Evolutionary conservation across 768 basidiomycete species (phyloP).

Genomic region (Strobilomyces confusus): DNA sequence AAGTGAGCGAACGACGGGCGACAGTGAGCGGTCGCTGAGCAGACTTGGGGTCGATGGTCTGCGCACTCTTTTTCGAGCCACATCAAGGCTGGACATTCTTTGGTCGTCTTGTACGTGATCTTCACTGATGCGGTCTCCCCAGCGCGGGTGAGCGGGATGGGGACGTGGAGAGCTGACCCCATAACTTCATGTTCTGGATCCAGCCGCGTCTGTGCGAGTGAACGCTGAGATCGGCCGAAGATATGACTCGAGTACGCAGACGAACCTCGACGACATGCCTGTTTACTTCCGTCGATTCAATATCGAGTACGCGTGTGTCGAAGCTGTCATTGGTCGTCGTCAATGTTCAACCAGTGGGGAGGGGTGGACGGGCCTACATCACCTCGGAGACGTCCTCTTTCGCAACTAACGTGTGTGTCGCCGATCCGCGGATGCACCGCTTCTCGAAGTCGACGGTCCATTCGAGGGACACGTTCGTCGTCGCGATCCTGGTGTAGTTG

Average conservation of each 20-base stretch:
- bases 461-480: conserved; percentile 47
- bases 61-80: conserved; percentile 79
- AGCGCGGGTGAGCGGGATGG: conserved; percentile 36
- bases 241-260: not conserved
- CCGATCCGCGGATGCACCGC: conserved; percentile 45
- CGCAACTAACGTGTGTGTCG: conserved; percentile 40
- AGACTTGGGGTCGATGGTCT: not conserved
- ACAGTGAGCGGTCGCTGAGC: not conserved
- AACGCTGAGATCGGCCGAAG: not conserved
- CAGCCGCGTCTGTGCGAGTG: conserved; percentile 38
- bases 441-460: conserved; percentile 56
- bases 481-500: conserved; percentile 50
- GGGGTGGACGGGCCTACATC: conserved; percentile 29
- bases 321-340: conserved; percentile 34
- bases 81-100: conserved; percentile 72
- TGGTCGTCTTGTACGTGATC: conserved; percentile 71
- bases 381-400: conserved; percentile 37
- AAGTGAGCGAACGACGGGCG: conserved; percentile 33
- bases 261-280: conserved; percentile 46
- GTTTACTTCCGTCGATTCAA: conserved; percentile 49
- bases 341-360: not conserved
- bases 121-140: conserved; percentile 44
- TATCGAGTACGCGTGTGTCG: conserved; percentile 50
- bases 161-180: conserved; percentile 71
- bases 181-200: conserved; percentile 61